phyloP scores from a whole-genome alignment of 106 monocot genomes.

The Dioscorea dumetorum region DNA sequence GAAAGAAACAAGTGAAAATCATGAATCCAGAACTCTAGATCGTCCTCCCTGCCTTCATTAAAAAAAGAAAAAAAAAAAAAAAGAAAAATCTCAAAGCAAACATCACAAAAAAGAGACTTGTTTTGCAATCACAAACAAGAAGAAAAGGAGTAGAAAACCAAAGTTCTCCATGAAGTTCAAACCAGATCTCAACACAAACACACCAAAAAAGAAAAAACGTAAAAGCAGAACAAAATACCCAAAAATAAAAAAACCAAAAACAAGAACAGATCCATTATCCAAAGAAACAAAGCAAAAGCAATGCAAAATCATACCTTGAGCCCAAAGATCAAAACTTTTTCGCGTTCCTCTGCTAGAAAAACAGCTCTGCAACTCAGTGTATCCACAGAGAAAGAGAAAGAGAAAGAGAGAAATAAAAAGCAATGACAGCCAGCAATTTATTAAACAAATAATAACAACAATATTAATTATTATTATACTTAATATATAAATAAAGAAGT shows the following conservation, averaged over 20 bases:
- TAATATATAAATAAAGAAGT: neutral
- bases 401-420: neutral
- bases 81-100: neutral
- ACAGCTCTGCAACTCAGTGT: neutral
- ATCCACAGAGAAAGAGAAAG: conserved; percentile 4
- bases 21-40: too few relatives aligned
- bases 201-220: neutral
- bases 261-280: neutral
- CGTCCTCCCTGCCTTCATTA: too few relatives aligned
- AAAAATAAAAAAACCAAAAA: neutral
- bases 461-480: neutral
- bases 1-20: too few relatives aligned
- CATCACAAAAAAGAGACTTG: neutral
- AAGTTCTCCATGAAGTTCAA: too few relatives aligned
- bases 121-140: too few relatives aligned
- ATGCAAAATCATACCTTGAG: conserved; percentile 15
- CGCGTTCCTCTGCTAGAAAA: neutral
- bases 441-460: neutral
- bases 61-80: too few relatives aligned
- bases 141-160: too few relatives aligned
- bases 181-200: neutral
- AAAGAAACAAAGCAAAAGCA: neutral
- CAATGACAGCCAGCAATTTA: neutral
- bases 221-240: neutral
- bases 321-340: conserved; percentile 14